phyloP scores from a whole-genome alignment of 129 eudicot species.

The Chrysanthemum lavandulifolium region DNA sequence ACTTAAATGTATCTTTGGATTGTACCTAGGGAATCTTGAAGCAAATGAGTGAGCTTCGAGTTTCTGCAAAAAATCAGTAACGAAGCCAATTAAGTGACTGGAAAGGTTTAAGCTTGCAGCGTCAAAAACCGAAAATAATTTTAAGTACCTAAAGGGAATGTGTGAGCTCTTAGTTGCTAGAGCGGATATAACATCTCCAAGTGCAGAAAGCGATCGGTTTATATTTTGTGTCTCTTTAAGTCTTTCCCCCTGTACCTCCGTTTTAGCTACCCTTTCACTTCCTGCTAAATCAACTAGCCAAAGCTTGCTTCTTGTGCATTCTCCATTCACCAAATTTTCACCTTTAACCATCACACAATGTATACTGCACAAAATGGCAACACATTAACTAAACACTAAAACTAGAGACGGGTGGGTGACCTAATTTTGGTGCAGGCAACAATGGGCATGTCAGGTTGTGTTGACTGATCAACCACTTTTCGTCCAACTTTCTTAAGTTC shows the following conservation, averaged over 20 bases:
- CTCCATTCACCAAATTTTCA: slow-evolving; percentile 81
- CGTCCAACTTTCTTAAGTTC: background rate
- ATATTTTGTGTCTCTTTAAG: slow-evolving; percentile 93
- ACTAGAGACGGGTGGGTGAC: background rate
- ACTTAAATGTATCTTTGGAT: background rate
- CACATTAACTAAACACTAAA: background rate
- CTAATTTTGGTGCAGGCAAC: background rate
- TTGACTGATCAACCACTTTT: background rate
- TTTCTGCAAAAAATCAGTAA: slow-evolving; percentile 51
- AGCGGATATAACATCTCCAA: slow-evolving; percentile 95
- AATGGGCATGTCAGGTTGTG: background rate
- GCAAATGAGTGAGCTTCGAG: slow-evolving; percentile 97
- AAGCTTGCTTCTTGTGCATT: slow-evolving; percentile 83
- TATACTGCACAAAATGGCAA: slow-evolving; percentile 57
- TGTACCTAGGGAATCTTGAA: slow-evolving; percentile 96
- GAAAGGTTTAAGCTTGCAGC: background rate
- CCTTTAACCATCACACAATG: slow-evolving; percentile 99
- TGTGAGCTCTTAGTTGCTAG: slow-evolving; percentile 88
- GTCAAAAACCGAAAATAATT: background rate
- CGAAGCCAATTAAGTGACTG: background rate
- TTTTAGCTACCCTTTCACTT: slow-evolving; percentile 87
- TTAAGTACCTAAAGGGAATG: slow-evolving; percentile 72
- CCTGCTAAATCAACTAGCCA: slow-evolving; percentile 98
- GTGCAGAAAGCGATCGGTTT: slow-evolving; percentile 93
- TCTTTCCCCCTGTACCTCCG: slow-evolving; percentile 94